phyloP scores from a whole-genome alignment of 2,329 filamentous ascomycete species.

The Pezicula neosporulosa region DNA sequence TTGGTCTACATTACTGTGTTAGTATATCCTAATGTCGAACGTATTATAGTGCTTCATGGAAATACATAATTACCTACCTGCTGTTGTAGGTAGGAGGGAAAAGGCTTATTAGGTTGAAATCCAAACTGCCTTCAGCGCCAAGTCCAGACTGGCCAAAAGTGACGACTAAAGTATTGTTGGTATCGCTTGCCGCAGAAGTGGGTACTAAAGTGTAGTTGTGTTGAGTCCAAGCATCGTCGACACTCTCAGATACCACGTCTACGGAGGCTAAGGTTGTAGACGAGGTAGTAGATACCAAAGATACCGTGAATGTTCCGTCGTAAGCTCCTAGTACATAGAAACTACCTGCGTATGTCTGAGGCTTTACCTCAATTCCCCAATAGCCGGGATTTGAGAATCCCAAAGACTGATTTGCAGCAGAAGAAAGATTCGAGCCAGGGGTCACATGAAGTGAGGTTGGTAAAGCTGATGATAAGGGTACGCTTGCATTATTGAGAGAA shows the following conservation, averaged over 20 bases:
- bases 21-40: neutral
- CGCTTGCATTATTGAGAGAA: slow-evolving; percentile 23
- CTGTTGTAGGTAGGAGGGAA: slow-evolving; percentile 59
- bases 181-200: slow-evolving; percentile 2
- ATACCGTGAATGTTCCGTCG: slow-evolving; percentile 21
- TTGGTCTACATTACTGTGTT: slow-evolving; percentile 25
- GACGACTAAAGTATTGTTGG: slow-evolving; percentile 52
- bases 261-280: neutral
- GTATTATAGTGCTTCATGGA: slow-evolving; percentile 19
- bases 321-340: slow-evolving; percentile 9
- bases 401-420: slow-evolving; percentile 22
- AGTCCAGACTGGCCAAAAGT: slow-evolving; percentile 43
- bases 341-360: slow-evolving; percentile 9
- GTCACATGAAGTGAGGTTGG: slow-evolving; percentile 9
- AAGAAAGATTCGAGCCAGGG: slow-evolving; percentile 18
- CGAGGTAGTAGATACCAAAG: neutral
- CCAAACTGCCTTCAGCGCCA: slow-evolving; percentile 31
- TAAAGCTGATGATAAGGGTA: slow-evolving; percentile 7
- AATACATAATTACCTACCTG: slow-evolving; percentile 10
- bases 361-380: slow-evolving; percentile 42
- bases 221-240: slow-evolving; percentile 7
- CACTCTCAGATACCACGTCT: slow-evolving; percentile 3
- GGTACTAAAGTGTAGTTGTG: slow-evolving; percentile 6
- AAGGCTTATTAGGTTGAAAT: slow-evolving; percentile 56
- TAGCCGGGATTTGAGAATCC: slow-evolving; percentile 49